Conservation (phyloP, 352 stramenopile genomes). For the Phytophthora tentaculata region DNA sequence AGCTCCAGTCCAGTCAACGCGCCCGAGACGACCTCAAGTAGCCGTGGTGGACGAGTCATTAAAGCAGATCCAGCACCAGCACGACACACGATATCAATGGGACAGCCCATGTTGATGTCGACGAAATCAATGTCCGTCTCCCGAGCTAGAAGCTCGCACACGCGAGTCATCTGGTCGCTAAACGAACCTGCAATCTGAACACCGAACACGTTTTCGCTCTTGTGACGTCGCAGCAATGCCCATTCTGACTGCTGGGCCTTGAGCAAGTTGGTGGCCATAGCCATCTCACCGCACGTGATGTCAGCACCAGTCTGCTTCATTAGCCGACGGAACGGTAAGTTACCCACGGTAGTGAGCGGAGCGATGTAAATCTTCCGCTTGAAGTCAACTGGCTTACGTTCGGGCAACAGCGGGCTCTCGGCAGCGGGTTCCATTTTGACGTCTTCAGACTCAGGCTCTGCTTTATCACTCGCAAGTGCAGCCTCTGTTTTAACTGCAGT, state of each 20-base stretch:
- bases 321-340: conserved; percentile 98
- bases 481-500: conserved; percentile 2
- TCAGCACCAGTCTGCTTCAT: conserved; percentile 98
- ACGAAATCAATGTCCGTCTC: conserved; percentile 97
- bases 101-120: conserved; percentile 99
- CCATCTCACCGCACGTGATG: conserved; percentile 99
- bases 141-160: conserved; percentile 93
- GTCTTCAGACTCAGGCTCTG: conserved; percentile 19
- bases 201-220: conserved; percentile 97
- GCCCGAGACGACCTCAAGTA: conserved; percentile 91
- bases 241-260: conserved; percentile 96
- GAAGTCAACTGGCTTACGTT: conserved; percentile 96
- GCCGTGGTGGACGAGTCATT: conserved; percentile 92
- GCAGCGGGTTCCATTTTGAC: conserved; percentile 38
- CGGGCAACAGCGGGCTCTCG: conserved; percentile 55
- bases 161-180: conserved; percentile 93
- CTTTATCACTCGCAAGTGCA: conserved; percentile 2
- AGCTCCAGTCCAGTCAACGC: conserved; percentile 88
- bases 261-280: conserved; percentile 95
- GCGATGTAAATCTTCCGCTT: conserved; percentile 98
- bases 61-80: conserved; percentile 92
- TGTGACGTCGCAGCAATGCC: conserved; percentile 96
- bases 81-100: conserved; percentile 95
- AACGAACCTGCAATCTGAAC: conserved; percentile 96
- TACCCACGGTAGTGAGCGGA: conserved; percentile 99